Conservation (phyloP, 1,284 basidiomycete species). For the Melampsora larici-populina region DNA sequence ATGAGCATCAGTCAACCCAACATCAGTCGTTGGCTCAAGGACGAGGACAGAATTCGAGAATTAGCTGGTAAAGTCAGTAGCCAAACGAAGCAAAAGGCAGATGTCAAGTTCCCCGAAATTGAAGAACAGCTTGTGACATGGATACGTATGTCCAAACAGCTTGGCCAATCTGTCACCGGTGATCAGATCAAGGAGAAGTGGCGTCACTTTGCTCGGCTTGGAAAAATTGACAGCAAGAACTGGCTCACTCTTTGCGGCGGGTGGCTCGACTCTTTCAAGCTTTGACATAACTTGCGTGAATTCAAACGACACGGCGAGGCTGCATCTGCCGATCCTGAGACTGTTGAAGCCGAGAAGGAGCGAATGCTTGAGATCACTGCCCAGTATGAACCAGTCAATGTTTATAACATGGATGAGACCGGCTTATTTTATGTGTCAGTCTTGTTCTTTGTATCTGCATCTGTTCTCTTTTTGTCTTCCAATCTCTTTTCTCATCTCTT, state of each 20-base stretch:
- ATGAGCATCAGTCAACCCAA: background rate
- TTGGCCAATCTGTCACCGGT: background rate
- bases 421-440: background rate
- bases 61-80: no score
- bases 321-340: background rate
- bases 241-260: slow-evolving; percentile 26
- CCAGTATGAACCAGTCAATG: background rate
- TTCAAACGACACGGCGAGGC: background rate
- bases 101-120: no score
- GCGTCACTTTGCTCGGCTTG: slow-evolving; percentile 3
- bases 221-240: slow-evolving; percentile 6
- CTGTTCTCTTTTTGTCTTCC: no score
- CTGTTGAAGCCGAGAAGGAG: background rate
- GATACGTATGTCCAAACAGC: no score
- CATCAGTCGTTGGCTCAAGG: no score
- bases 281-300: background rate
- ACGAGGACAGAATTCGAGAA: slow-evolving; percentile 10
- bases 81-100: no score
- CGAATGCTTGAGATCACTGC: background rate
- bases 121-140: no score
- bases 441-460: background rate
- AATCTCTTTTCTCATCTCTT: no score
- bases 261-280: slow-evolving; percentile 21
- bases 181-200: background rate
- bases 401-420: no score